Evolutionary conservation across 306 rosid genomes (phyloP).

Genomic region (Ormosia emarginata): DNA sequence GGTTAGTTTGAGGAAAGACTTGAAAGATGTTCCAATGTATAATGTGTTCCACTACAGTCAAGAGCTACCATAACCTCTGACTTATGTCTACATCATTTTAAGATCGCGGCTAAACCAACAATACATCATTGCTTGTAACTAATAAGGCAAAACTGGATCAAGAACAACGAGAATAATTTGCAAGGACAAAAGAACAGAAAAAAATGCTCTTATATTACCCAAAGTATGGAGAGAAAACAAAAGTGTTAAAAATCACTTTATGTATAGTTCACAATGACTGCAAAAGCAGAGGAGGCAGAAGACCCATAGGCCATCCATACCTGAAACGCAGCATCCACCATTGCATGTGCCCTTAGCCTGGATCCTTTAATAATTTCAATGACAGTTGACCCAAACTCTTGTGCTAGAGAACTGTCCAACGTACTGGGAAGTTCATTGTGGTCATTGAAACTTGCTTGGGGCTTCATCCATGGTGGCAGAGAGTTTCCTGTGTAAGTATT

Average conservation of each 20-base stretch:
- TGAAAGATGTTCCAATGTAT: neutral
- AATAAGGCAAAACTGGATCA: neutral
- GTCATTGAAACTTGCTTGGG: constrained; percentile 35
- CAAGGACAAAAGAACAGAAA: neutral
- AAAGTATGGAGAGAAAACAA: neutral
- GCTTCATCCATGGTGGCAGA: constrained; percentile 51
- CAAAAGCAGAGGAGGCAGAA: neutral
- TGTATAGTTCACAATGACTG: constrained; percentile 8
- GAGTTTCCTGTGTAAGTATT: constrained; percentile 60
- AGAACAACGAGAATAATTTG: neutral
- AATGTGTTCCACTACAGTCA: constrained; percentile 7
- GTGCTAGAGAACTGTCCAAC: constrained; percentile 51
- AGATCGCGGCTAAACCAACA: constrained; percentile 3
- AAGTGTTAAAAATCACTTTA: neutral
- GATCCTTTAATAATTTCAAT: constrained; percentile 70
- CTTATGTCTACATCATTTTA: neutral
- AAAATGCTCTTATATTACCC: neutral
- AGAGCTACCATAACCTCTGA: neutral
- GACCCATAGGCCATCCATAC: constrained; percentile 36
- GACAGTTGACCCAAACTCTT: constrained; percentile 56
- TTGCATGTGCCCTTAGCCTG: constrained; percentile 58
- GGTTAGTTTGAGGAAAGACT: constrained; percentile 8
- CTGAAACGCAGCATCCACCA: constrained; percentile 90
- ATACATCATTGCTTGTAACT: neutral
- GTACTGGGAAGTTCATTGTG: constrained; percentile 41